Conservation (phyloP, 1,139 yeast species). For the Sugiyamaella japonica region DNA sequence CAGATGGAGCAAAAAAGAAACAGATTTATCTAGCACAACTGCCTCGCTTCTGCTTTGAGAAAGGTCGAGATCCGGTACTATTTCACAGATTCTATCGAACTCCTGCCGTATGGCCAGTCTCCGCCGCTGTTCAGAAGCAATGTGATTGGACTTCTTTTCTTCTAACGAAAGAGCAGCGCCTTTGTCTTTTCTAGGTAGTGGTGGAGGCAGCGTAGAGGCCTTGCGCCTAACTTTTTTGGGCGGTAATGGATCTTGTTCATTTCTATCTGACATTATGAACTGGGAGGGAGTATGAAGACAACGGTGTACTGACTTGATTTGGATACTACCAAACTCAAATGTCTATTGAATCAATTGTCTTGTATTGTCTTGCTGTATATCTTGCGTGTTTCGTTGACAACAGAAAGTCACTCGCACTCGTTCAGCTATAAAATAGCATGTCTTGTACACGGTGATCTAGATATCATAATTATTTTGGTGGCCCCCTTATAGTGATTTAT, state of each 20-base stretch:
- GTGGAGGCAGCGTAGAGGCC: slow-evolving; percentile 23
- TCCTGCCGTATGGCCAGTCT: slow-evolving; percentile 51
- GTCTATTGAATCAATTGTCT: too few relatives aligned
- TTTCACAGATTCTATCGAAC: slow-evolving; percentile 44
- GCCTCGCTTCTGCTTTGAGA: slow-evolving; percentile 46
- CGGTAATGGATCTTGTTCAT: slow-evolving; percentile 20
- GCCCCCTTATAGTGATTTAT: too few relatives aligned
- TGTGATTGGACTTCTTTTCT: slow-evolving; percentile 46
- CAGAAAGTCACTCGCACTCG: too few relatives aligned
- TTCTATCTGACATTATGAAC: not conserved
- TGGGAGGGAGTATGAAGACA: not conserved
- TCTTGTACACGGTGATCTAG: too few relatives aligned
- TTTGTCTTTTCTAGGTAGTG: slow-evolving; percentile 27
- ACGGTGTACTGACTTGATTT: too few relatives aligned
- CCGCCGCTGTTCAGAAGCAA: slow-evolving; percentile 52
- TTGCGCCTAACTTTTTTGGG: slow-evolving; percentile 26
- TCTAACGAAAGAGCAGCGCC: slow-evolving; percentile 36
- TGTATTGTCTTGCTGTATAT: too few relatives aligned
- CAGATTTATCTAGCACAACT: slow-evolving; percentile 40
- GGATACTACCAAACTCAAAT: too few relatives aligned
- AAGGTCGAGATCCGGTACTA: slow-evolving; percentile 45
- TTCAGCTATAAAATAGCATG: too few relatives aligned
- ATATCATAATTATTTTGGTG: too few relatives aligned
- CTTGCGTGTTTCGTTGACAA: too few relatives aligned
- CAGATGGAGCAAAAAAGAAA: slow-evolving; percentile 36